These are phyloP conservation scores for Albugo candida DNA, from an alignment of 352 stramenopile species.

Conservation along the genomic window DNA sequence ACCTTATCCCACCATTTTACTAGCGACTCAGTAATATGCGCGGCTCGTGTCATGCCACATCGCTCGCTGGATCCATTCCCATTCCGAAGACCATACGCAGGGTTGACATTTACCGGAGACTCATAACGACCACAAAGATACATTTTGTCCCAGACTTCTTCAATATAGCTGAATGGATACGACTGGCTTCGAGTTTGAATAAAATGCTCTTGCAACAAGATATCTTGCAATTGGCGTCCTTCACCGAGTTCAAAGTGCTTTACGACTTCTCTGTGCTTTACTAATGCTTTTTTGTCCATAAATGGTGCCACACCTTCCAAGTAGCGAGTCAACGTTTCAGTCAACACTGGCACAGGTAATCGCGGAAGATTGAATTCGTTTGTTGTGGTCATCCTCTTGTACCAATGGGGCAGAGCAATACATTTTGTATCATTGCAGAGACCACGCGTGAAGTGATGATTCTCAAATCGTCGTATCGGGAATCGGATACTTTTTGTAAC, in stretches of 20 bases:
- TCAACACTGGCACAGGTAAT: constrained; percentile 75
- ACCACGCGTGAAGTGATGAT: too few relatives aligned
- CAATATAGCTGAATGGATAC: constrained; percentile 88
- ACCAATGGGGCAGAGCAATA: constrained; percentile 22
- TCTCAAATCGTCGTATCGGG: too few relatives aligned
- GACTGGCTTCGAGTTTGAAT: constrained; percentile 50
- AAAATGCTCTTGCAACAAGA: constrained; percentile 49
- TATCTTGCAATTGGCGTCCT: constrained; percentile 34
- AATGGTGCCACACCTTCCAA: constrained; percentile 58
- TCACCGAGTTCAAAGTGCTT: constrained; percentile 30
- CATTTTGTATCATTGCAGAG: too few relatives aligned
- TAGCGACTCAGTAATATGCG: constrained; percentile 61
- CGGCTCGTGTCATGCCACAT: constrained; percentile 35
- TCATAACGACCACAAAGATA: constrained; percentile 80
- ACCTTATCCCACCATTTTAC: constrained; percentile 81
- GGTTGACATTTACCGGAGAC: constrained; percentile 83
- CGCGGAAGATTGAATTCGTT: constrained; percentile 62
- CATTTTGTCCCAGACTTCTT: constrained; percentile 82
- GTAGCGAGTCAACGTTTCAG: constrained; percentile 80
- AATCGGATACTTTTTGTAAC: too few relatives aligned
- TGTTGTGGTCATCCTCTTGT: constrained; percentile 47
- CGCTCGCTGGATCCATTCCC: background rate
- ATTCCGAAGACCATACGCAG: constrained; percentile 67
- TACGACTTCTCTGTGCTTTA: constrained; percentile 40
- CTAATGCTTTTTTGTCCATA: constrained; percentile 35